Base-by-base conservation (phyloP, 2,329 filamentous ascomycete genomes). In the Exophiala dermatitidis region DNA sequence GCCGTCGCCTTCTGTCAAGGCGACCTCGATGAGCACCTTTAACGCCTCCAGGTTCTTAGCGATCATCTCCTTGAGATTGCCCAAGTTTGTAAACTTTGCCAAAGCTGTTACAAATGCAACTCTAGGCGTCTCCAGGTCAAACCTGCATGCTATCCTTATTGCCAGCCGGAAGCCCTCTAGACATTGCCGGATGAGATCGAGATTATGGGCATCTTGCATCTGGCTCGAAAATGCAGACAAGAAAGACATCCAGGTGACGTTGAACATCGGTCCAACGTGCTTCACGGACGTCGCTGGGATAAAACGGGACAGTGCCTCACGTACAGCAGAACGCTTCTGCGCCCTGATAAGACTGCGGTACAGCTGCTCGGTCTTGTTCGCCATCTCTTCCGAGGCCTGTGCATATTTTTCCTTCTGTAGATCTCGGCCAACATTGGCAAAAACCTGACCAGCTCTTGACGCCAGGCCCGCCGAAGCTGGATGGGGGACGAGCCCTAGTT, bases 211-310 rank as follows among this genome's bases (percentile, higher is more conserved):
- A 66, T 95, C 90, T 63, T 97, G 93, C 68, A 93, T 90, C 62
- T 94, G 88, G 47, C 88, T 90, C 1, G 91, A 96, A 29, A 98
- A 78, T 0, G 90, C 90, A 3, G 91, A 97, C 65, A 98, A 86
- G 69, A 96, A 94, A 6, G 91, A 95, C 91, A 97, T 98, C 93
- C 93, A 98, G 0, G 90, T 94, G 28, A 95, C 90, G 64, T 95
- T 90, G 66, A 98, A 97, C 93, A 98, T 98, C 0, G 93, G 90
- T 0, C 93, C 93, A 46, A 96, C 87, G 68, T 98, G 93, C 63
- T 89, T 91, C 68, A 89, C 90, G 0, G 90, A 97, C 1, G 89
- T 93, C 2, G 93, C 93, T 1, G 89, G 87, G 50, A 98, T 94
- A 69, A 93, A 98, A 53, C 75, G 83, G 71, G 77, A 84, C 64